Percentiles rank a stretch among this genome's conserved stretches.
Conservation (phyloP, 129 eudicot species). For the Arctium lappa region DNA sequence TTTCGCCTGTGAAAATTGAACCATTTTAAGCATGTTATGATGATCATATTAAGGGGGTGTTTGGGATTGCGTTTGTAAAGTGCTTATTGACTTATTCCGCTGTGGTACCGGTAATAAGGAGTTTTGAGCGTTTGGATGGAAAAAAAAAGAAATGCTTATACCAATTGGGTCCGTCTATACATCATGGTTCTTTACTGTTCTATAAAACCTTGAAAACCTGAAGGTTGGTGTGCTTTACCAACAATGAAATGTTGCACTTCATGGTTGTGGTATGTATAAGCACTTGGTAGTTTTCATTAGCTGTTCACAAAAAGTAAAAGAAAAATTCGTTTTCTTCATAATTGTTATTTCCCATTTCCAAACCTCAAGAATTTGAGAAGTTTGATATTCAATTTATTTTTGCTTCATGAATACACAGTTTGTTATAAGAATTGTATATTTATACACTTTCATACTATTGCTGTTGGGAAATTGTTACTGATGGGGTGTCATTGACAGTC, state of each 20-base stretch:
- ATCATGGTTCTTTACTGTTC: background rate
- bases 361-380: background rate
- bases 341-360: background rate
- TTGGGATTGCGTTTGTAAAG: no score
- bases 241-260: background rate
- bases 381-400: background rate
- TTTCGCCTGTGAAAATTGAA: background rate
- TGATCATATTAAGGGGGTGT: background rate
- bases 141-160: no score
- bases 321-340: background rate
- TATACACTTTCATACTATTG: background rate
- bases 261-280: background rate
- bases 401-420: background rate
- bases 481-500: background rate
- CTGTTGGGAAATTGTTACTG: constrained; percentile 3
- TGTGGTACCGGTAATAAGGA: no score
- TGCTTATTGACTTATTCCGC: no score
- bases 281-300: background rate
- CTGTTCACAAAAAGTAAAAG: background rate
- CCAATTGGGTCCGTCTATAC: background rate
- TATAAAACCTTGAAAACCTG: background rate
- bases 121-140: no score
- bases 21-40: background rate
- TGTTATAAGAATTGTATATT: background rate
- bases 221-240: background rate